These are phyloP conservation scores for Fusarium zealandicum DNA, from an alignment of 2,329 filamentous ascomycete species.

Conservation along the genomic window DNA sequence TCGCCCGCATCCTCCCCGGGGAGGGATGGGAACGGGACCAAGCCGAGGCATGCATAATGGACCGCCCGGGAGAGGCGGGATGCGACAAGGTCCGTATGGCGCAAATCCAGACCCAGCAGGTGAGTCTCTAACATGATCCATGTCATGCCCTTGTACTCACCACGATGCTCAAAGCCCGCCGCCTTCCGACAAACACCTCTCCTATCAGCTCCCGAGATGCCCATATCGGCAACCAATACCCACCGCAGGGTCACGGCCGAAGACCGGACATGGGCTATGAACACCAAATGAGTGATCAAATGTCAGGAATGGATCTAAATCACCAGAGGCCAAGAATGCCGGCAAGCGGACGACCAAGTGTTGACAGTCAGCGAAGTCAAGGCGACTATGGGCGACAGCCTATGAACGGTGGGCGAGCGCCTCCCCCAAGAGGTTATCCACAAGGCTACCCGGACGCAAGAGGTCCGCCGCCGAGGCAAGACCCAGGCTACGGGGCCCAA, in stretches of 20 bases:
- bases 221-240: constrained; percentile 37
- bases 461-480: constrained; percentile 41
- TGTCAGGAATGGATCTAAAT: constrained; percentile 48
- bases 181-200: constrained; percentile 44
- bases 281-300: constrained; percentile 45
- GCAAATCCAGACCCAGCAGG: constrained; percentile 53
- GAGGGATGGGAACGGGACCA: constrained; percentile 43
- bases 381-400: constrained; percentile 40
- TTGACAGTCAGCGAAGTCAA: constrained; percentile 39
- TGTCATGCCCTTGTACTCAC: constrained; percentile 18
- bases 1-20: constrained; percentile 50
- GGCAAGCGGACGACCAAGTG: constrained; percentile 33
- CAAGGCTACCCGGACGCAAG: constrained; percentile 42
- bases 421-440: constrained; percentile 46
- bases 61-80: constrained; percentile 48
- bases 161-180: constrained; percentile 37
- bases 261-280: constrained; percentile 39
- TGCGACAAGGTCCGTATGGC: constrained; percentile 51
- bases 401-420: constrained; percentile 38
- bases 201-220: constrained; percentile 42
- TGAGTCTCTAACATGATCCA: constrained; percentile 39
- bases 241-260: constrained; percentile 30
- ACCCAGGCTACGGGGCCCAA: constrained; percentile 29
- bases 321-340: constrained; percentile 40
- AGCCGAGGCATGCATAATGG: constrained; percentile 38